These are phyloP conservation scores for Pyricularia sp. DNA, from an alignment of 2,329 filamentous ascomycete species.

Conservation along the genomic window DNA sequence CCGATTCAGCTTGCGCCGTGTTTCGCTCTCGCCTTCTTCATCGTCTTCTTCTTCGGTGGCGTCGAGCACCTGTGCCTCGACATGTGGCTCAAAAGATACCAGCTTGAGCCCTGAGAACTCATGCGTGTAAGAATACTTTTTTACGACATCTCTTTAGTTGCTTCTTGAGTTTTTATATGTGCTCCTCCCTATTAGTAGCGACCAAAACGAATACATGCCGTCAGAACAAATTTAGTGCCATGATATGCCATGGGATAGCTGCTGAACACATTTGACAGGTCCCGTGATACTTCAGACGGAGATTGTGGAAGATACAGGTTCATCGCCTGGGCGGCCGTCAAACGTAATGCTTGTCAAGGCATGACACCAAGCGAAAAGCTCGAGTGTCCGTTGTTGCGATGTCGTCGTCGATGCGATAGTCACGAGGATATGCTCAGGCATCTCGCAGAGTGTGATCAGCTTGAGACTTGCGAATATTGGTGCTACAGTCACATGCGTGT, in stretches of 20 bases:
- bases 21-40: background rate
- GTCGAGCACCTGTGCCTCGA: background rate
- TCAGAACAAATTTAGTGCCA: background rate
- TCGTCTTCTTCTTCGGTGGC: background rate
- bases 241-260: background rate
- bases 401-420: conserved; percentile 36
- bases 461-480: conserved; percentile 42
- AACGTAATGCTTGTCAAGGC: conserved; percentile 38
- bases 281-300: conserved; percentile 32
- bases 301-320: conserved; percentile 45
- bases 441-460: conserved; percentile 40
- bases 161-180: background rate
- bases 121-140: conserved; percentile 12
- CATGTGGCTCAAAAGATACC: background rate
- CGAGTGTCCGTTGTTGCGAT: conserved; percentile 42
- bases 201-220: background rate
- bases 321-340: conserved; percentile 46
- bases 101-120: conserved; percentile 5
- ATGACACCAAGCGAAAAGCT: conserved; percentile 38
- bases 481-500: conserved; percentile 44
- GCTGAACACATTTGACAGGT: conserved; percentile 20
- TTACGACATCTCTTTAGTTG: background rate
- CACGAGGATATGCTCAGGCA: conserved; percentile 47
- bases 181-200: background rate
- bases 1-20: conserved; percentile 10